phyloP scores from a whole-genome alignment of 352 stramenopile species.

The Globisporangium canariense region DNA sequence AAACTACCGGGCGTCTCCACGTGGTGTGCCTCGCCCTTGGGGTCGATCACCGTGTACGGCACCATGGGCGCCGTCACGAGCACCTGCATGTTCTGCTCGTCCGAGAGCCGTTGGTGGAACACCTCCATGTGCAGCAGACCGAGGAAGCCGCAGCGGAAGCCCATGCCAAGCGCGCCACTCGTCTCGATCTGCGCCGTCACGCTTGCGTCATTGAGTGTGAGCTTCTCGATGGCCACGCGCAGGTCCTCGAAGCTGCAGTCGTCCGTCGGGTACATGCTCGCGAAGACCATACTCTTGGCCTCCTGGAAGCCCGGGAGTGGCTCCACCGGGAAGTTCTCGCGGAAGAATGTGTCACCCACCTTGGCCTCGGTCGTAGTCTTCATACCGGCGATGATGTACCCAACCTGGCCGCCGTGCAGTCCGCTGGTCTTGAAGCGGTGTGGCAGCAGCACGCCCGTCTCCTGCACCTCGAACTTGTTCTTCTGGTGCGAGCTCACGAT shows the following conservation, averaged over 20 bases:
- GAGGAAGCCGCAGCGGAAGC: slow-evolving; percentile 96
- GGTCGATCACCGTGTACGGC: slow-evolving; percentile 91
- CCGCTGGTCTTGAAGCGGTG: slow-evolving; percentile 70
- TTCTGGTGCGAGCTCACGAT: slow-evolving; percentile 73
- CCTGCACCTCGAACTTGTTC: slow-evolving; percentile 93
- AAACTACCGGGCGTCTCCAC: slow-evolving; percentile 81
- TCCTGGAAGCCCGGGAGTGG: slow-evolving; percentile 80
- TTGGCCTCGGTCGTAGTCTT: slow-evolving; percentile 96
- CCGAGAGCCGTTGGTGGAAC: slow-evolving; percentile 96
- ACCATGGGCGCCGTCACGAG: slow-evolving; percentile 98
- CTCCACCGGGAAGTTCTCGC: slow-evolving; percentile 56
- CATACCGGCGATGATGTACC: slow-evolving; percentile 97
- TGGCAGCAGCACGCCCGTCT: slow-evolving; percentile 94
- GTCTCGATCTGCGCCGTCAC: slow-evolving; percentile 95
- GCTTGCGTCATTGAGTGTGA: slow-evolving; percentile 97
- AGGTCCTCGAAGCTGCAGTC: slow-evolving; percentile 96
- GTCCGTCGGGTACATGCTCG: slow-evolving; percentile 97
- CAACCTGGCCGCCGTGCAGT: slow-evolving; percentile 92
- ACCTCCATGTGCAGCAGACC: slow-evolving; percentile 98
- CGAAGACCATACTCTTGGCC: slow-evolving; percentile 96
- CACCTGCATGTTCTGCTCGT: slow-evolving; percentile 98
- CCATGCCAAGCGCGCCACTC: slow-evolving; percentile 92
- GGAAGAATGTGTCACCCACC: slow-evolving; percentile 87
- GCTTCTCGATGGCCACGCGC: slow-evolving; percentile 92
- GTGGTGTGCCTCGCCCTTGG: slow-evolving; percentile 30